Evolutionary conservation across 73 alveolate species (phyloP).

Genomic region (Paraurostyla sp.): DNA sequence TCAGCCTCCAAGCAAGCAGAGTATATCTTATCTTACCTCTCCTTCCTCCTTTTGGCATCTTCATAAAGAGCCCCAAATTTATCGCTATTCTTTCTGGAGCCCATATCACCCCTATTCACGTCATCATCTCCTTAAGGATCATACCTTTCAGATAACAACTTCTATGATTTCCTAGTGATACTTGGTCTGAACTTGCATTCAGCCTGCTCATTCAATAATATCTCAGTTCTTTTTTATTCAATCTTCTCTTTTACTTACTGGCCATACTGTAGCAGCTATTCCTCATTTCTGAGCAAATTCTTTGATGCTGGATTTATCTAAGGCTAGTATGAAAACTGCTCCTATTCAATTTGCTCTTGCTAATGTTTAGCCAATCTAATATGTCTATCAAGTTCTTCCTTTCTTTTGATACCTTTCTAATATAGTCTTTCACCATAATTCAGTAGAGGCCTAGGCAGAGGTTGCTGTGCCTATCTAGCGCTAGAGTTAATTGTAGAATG

Average conservation of each 20-base stretch:
- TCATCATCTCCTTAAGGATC: slow-evolving; percentile 15
- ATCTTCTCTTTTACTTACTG: slow-evolving; percentile 46
- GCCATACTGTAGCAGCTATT: slow-evolving; percentile 50
- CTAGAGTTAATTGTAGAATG: neutral
- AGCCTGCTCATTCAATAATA: slow-evolving; percentile 18
- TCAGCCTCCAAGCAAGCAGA: slow-evolving; percentile 65
- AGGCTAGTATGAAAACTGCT: slow-evolving; percentile 65
- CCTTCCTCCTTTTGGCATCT: slow-evolving; percentile 73
- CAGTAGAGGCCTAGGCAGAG: neutral
- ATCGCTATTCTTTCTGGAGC: no score
- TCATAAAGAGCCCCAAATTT: slow-evolving; percentile 68
- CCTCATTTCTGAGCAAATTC: slow-evolving; percentile 55
- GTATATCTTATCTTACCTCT: slow-evolving; percentile 69
- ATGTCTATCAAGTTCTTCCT: slow-evolving; percentile 70
- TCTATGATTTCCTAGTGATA: slow-evolving; percentile 33
- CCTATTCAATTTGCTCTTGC: slow-evolving; percentile 43
- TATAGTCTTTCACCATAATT: slow-evolving; percentile 75
- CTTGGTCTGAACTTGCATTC: slow-evolving; percentile 46
- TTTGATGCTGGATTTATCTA: slow-evolving; percentile 42
- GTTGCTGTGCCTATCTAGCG: neutral
- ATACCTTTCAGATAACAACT: slow-evolving; percentile 30
- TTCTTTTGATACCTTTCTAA: slow-evolving; percentile 68
- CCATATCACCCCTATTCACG: no score
- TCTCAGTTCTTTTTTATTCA: slow-evolving; percentile 63
- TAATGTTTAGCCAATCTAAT: slow-evolving; percentile 54